Evolutionary conservation across 2,329 filamentous ascomycete species (phyloP), one percentile per base, ranked within the genome.

Genomic region (Raffaelea albimanens): DNA sequence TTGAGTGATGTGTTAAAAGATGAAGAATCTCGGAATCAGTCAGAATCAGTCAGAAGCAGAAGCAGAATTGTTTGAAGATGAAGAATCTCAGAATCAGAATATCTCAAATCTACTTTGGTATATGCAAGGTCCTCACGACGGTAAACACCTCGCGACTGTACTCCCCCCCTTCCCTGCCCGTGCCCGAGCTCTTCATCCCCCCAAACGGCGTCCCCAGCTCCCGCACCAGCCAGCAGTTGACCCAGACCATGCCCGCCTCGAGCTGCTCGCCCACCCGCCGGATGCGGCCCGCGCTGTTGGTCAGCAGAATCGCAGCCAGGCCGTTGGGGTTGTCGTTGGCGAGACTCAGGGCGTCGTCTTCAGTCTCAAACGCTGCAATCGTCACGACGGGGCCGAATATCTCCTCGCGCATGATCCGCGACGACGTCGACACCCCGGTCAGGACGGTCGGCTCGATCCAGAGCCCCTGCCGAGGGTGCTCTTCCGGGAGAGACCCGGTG

Each of bases 231-330:
- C 63, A 64, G 58, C 63, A 65, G 55, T 70, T 70, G 55, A 70
- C 64, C 67, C 67, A 70, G 40, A 70, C 67, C 66, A 67, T 68
- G 39, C 77, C 77, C 7, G 74, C 71, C 59, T 80, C 74, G 41
- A 80, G 72, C 44, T 74, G 76, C 49, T 71, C 70, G 29, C 71
- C 66, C 11, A 69, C 64, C 25, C 63, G 58, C 53, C 69, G 67
- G n/a, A 66, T 66, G 55, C 62, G 61, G 41, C 59, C 66, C 48
- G 79, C 67, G 55, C 80, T 69, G 56, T 70, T 63, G 1, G 77
- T 80, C 53, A 81, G 82, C 3, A 83, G 61, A 0, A 76, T 71
- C 8, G 72, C 67, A 3, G 75, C 76, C 1, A 81, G 65, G 3
- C 77, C 78, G 54, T 81, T 80, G 0, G 66, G 71, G 2, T 70